phyloP scores from a whole-genome alignment of 2,329 filamentous ascomycete species.

The Amauroascus verrucosus region DNA sequence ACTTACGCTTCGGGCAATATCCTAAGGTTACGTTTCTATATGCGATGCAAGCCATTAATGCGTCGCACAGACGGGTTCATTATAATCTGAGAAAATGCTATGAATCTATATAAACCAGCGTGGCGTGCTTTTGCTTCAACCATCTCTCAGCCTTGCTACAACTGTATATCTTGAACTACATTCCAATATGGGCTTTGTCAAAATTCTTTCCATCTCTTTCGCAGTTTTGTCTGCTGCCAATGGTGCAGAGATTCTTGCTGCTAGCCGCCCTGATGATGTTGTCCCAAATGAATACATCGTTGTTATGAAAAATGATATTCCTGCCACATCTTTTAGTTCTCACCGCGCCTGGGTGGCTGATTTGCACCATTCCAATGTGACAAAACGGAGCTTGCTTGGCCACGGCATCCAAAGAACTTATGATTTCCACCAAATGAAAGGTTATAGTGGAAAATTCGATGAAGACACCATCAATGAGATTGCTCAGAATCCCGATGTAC shows the following conservation, averaged over 20 bases:
- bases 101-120: neutral
- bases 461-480: constrained; percentile 11
- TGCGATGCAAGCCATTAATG: neutral
- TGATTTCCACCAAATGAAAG: constrained; percentile 10
- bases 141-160: neutral
- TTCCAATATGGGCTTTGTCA: constrained; percentile 11
- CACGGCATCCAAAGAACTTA: constrained; percentile 6
- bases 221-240: constrained; percentile 3
- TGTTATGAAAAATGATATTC: constrained; percentile 13
- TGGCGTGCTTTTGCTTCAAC: neutral
- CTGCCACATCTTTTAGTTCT: constrained; percentile 6
- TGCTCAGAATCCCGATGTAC: constrained; percentile 10
- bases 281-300: constrained; percentile 13
- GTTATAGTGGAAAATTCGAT: constrained; percentile 12
- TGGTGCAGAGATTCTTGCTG: constrained; percentile 4
- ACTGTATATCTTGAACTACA: neutral
- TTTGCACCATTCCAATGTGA: constrained; percentile 2
- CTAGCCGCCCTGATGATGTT: constrained; percentile 1
- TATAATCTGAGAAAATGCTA: neutral
- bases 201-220: constrained; percentile 6
- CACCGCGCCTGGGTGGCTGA: constrained; percentile 11
- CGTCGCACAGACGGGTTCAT: neutral
- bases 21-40: neutral
- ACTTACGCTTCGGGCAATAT: neutral
- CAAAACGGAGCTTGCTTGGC: neutral